phyloP scores from a whole-genome alignment of 2,329 filamentous ascomycete species.

The Botrytis deweyae region DNA sequence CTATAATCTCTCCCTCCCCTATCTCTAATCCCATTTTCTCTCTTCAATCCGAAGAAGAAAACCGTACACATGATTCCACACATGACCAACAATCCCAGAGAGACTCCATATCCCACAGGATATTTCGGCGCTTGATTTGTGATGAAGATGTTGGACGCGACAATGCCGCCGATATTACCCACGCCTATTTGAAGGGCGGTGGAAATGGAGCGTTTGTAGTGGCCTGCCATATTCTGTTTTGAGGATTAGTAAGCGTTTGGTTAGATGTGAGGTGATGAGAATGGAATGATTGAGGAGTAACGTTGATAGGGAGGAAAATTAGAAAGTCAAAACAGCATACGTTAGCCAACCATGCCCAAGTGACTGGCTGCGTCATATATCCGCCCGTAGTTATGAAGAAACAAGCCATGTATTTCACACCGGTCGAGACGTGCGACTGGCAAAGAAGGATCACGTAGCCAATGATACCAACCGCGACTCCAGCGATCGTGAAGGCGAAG shows the following conservation, averaged over 20 bases:
- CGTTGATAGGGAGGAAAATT: background rate
- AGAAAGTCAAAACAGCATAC: background rate
- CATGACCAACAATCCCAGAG: background rate
- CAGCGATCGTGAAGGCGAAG: constrained; percentile 28
- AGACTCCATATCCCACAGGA: background rate
- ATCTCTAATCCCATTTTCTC: constrained; percentile 15
- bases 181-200: constrained; percentile 1
- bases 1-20: background rate
- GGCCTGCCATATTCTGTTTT: constrained; percentile 23
- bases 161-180: constrained; percentile 24
- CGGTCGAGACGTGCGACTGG: constrained; percentile 47
- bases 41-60: constrained; percentile 16
- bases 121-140: constrained; percentile 7
- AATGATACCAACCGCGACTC: constrained; percentile 23
- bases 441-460: constrained; percentile 39
- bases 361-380: constrained; percentile 40
- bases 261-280: background rate
- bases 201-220: constrained; percentile 27
- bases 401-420: constrained; percentile 41
- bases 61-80: constrained; percentile 5
- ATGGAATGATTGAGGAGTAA: background rate
- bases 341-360: constrained; percentile 51
- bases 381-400: constrained; percentile 43
- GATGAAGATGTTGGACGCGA: constrained; percentile 17
- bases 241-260: background rate